Base-by-base conservation (phyloP, 352 stramenopile species). In the Phytophthora aleatoria region DNA sequence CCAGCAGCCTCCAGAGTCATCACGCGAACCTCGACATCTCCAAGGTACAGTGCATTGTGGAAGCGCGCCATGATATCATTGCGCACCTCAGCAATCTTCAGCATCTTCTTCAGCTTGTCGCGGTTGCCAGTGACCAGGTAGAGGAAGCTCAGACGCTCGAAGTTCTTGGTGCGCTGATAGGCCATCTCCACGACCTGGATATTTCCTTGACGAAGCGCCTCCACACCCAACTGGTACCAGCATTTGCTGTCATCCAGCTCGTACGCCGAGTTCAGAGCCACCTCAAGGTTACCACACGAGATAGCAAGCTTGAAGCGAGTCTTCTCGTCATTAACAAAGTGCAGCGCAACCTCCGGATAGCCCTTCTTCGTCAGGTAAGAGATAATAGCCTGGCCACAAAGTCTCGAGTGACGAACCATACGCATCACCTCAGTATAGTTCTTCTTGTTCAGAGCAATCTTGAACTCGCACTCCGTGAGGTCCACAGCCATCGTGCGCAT, bases 121-220 rank as follows among this genome's bases (percentile, higher is more conserved):
- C 88, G 97, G 79, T 99, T 98, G 55, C 98, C 98, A 47, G 97
- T 99, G 42, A 99, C 91, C 15, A 99, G 83, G 81, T 99, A 99
- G 31, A 99, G 77, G 80, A 99, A 99, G 51, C 92, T 98, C 13
- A 99, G 81, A n/a, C 96, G 94, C 70, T 99, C 97, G 72, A 99
- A 99, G 84, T 99, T 98, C 77, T 99, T 99, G 27, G 97, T 99
- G 42, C 96, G 92, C 86, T 99, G 97, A 71, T 99, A 99, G 36
- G 95, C 96, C 97, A 99, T 99, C 77, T 99, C 97, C 30, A 99
- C 98, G 65, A 99, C 96, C 76, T 99, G 89, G 61, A 99, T 96
- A 73, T 99, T 99, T 62, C 98, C 98, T 81, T 99, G 97, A 12
- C 97, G 92, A 51, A 99, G 75, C 15, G 97, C 97, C 73, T 99